phyloP scores from a whole-genome alignment of 208 protist genomes.

The Angomonas desouzai region DNA sequence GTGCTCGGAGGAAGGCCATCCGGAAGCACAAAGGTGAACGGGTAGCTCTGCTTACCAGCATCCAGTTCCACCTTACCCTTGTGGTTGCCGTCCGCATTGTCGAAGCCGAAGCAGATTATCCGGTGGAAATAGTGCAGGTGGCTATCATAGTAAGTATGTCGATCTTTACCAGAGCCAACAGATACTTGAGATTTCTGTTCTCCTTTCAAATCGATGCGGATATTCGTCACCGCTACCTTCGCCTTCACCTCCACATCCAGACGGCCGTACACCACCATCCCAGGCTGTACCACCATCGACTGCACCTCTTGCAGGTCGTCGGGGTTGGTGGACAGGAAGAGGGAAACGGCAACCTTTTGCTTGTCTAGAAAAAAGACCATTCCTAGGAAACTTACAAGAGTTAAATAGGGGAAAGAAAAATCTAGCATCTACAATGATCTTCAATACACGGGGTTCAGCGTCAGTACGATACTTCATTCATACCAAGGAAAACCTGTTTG shows the following conservation, averaged over 20 bases:
- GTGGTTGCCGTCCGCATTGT: not conserved
- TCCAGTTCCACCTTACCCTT: not conserved
- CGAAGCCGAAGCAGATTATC: slow-evolving; percentile 1
- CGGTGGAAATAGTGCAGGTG: not conserved
- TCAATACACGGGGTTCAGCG: too few species aligned
- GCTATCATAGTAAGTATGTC: not conserved
- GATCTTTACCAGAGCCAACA: not conserved
- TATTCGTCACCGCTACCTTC: not conserved
- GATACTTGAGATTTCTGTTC: not conserved
- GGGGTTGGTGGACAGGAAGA: not conserved
- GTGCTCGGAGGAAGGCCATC: not conserved
- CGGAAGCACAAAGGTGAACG: not conserved
- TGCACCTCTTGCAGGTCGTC: not conserved
- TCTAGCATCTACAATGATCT: too few species aligned
- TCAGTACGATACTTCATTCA: too few species aligned
- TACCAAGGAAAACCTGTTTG: too few species aligned
- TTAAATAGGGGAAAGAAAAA: too few species aligned
- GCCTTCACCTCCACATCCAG: not conserved
- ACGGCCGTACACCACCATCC: not conserved
- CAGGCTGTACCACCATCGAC: not conserved
- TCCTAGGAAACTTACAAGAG: too few species aligned
- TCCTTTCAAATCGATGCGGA: not conserved
- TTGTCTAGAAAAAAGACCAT: slow-evolving; percentile 5
- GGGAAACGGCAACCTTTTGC: not conserved
- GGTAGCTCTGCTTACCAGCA: not conserved